These are phyloP conservation scores for Xylariales sp. DNA, from an alignment of 2,329 filamentous ascomycete species.

Conservation along the genomic window DNA sequence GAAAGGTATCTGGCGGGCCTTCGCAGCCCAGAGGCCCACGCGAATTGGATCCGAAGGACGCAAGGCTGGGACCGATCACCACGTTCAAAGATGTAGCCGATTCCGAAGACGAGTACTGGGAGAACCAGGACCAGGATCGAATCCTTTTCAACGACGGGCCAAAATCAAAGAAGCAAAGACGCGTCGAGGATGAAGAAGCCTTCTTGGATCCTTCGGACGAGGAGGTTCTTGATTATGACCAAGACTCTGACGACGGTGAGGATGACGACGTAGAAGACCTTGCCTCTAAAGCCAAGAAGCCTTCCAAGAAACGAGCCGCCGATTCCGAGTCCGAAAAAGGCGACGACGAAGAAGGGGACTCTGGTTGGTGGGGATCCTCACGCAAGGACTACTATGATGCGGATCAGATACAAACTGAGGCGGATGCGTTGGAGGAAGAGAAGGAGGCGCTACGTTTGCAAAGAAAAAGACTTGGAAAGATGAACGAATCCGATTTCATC, in stretches of 20 bases:
- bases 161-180: slow-evolving; percentile 70
- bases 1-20: slow-evolving; percentile 59
- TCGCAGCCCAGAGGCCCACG: slow-evolving; percentile 45
- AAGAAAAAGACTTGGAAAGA: slow-evolving; percentile 82
- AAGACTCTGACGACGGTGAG: slow-evolving; percentile 34
- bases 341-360: slow-evolving; percentile 52
- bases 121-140: slow-evolving; percentile 79
- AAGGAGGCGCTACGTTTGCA: slow-evolving; percentile 82
- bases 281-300: slow-evolving; percentile 23
- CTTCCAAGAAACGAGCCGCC: slow-evolving; percentile 16
- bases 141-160: slow-evolving; percentile 80
- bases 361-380: slow-evolving; percentile 79
- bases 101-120: slow-evolving; percentile 89
- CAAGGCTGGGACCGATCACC: slow-evolving; percentile 55
- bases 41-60: slow-evolving; percentile 52
- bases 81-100: slow-evolving; percentile 84
- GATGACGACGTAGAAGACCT: slow-evolving; percentile 46
- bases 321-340: slow-evolving; percentile 37
- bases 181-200: slow-evolving; percentile 61
- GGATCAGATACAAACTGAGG: slow-evolving; percentile 51
- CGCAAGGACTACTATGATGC: slow-evolving; percentile 92
- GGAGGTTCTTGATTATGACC: slow-evolving; percentile 50
- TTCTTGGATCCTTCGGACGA: slow-evolving; percentile 58
- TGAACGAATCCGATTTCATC: slow-evolving; percentile 88
- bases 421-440: slow-evolving; percentile 80